Conservation (phyloP, 2,329 filamentous ascomycete genomes). For the Rhynchosporium graminicola region DNA sequence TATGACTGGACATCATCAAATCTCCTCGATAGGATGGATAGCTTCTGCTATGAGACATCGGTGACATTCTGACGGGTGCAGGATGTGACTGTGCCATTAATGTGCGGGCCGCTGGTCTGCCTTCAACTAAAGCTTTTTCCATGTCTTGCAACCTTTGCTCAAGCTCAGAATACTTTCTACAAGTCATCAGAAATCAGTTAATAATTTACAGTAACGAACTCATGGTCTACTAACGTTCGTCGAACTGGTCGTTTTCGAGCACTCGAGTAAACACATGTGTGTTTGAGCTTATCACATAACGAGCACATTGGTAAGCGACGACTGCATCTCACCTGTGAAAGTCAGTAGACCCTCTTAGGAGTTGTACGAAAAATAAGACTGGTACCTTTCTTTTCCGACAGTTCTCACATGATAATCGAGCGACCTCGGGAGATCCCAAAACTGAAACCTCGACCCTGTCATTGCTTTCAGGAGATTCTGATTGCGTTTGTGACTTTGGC, state of each 20-base stretch:
- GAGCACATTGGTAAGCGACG: slow-evolving; percentile 1
- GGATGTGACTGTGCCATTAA: neutral
- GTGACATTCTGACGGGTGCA: neutral
- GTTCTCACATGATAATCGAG: slow-evolving; percentile 13
- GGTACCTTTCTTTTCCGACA: slow-evolving; percentile 10
- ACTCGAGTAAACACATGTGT: slow-evolving; percentile 6
- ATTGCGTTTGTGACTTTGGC: neutral
- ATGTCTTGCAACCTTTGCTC: slow-evolving; percentile 7
- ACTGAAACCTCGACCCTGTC: neutral
- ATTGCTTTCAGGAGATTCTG: slow-evolving; percentile 1
- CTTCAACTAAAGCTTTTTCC: slow-evolving; percentile 1
- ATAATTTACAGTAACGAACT: neutral
- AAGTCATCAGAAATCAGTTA: neutral
- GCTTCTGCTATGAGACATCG: neutral
- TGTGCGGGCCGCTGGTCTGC: neutral
- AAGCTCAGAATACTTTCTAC: slow-evolving; percentile 8
- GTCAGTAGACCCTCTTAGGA: neutral
- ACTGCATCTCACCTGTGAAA: slow-evolving; percentile 5
- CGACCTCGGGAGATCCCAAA: neutral
- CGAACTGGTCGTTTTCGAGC: slow-evolving; percentile 3
- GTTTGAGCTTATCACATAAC: slow-evolving; percentile 1
- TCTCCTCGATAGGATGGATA: neutral
- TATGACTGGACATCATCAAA: slow-evolving; percentile 1
- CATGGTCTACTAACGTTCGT: neutral
- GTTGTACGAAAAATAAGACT: neutral